Evolutionary conservation across 1,284 basidiomycete species (phyloP).

Genomic region (Trametes polyzona): DNA sequence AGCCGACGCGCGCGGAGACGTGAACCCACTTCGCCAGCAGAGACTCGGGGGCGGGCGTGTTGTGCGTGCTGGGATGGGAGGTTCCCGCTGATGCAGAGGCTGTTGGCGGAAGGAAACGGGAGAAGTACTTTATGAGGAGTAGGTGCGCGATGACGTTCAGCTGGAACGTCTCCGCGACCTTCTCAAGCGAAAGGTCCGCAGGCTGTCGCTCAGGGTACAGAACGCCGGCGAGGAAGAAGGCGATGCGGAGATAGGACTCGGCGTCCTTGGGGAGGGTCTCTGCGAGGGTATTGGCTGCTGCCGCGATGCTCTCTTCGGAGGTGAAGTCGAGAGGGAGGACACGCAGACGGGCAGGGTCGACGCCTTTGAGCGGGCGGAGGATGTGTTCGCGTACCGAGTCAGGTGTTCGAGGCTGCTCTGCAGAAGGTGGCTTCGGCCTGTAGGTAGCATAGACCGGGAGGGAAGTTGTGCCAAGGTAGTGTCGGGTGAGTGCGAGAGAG

Average conservation of each 20-base stretch:
- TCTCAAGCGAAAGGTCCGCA: conserved; percentile 50
- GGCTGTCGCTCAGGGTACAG: conserved; percentile 62
- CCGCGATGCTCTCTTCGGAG: conserved; percentile 52
- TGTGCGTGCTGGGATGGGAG: conserved; percentile 18
- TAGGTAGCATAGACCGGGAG: conserved; percentile 60
- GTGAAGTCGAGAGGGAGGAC: conserved; percentile 55
- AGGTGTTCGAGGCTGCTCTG: conserved; percentile 22
- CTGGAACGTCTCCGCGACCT: conserved; percentile 53
- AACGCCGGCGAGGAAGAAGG: conserved; percentile 60
- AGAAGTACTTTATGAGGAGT: conserved; percentile 65
- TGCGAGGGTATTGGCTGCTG: conserved; percentile 48
- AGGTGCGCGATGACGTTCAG: conserved; percentile 65
- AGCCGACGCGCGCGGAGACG: conserved; percentile 65
- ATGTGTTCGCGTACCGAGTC: conserved; percentile 46
- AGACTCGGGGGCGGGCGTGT: background rate
- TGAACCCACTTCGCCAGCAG: conserved; percentile 63
- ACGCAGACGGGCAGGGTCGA: conserved; percentile 50
- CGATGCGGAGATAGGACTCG: conserved; percentile 52
- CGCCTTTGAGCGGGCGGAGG: conserved; percentile 43
- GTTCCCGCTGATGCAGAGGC: conserved; percentile 33
- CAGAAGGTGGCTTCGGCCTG: conserved; percentile 38
- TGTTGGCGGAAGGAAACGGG: conserved; percentile 48
- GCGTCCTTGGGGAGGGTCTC: conserved; percentile 38
- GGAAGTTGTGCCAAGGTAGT: conserved; percentile 52
- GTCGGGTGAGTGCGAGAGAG: conserved; percentile 58